These are phyloP conservation scores for Termitomyces sp. DNA, from an alignment of 768 basidiomycete species.

Conservation along the genomic window DNA sequence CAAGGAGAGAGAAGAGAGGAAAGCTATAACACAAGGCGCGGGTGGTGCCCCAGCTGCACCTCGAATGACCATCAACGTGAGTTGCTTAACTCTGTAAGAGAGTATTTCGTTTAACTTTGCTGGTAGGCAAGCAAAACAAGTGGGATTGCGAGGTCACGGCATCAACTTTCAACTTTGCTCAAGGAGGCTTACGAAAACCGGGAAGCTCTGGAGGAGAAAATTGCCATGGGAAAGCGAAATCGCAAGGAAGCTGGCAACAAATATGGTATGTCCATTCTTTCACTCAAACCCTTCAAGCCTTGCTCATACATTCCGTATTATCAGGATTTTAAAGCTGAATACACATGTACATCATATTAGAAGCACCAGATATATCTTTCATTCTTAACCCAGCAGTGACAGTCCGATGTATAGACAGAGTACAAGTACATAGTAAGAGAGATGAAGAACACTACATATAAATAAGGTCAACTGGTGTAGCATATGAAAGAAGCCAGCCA, in stretches of 20 bases:
- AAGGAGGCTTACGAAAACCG: conserved; percentile 83
- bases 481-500: not conserved
- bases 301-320: not conserved
- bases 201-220: conserved; percentile 77
- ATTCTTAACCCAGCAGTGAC: not conserved
- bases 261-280: conserved; percentile 59
- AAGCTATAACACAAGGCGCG: conserved; percentile 66
- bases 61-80: conserved; percentile 79
- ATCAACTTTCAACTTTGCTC: conserved; percentile 78
- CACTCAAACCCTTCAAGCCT: too few species aligned
- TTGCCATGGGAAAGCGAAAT: conserved; percentile 79
- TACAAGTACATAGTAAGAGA: conserved; percentile 4
- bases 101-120: not conserved
- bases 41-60: conserved; percentile 57
- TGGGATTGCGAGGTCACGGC: conserved; percentile 65
- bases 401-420: not conserved
- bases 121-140: conserved; percentile 67
- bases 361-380: conserved; percentile 1
- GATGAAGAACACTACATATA: not conserved
- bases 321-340: conserved; percentile 14
- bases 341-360: conserved; percentile 1
- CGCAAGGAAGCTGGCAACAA: conserved; percentile 90
- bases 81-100: conserved; percentile 18
- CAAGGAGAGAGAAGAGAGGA: conserved; percentile 72
- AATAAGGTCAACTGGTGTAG: not conserved